phyloP scores from a whole-genome alignment of 83 land plant genomes.

The Isoetes engelmannii region DNA sequence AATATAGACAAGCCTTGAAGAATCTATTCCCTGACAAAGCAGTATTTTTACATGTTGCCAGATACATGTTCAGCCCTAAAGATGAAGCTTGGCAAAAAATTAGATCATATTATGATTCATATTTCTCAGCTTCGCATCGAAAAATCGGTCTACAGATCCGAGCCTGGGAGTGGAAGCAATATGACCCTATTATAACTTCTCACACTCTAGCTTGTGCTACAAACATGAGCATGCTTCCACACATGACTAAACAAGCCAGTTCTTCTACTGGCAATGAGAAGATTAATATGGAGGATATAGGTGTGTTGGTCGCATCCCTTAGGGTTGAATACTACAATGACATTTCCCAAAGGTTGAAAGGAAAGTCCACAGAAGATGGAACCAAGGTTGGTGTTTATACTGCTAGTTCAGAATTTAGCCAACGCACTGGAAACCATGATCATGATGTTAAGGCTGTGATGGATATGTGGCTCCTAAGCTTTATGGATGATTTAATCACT shows the following conservation, averaged over 20 bases:
- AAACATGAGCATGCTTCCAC: constrained; percentile 2
- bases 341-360: too few species aligned
- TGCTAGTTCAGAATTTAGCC: too few species aligned
- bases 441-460: too few species aligned
- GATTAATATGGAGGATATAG: too few species aligned
- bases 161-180: constrained; percentile 8
- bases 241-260: not conserved
- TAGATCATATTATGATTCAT: not conserved
- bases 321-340: too few species aligned
- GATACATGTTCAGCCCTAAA: constrained; percentile 13
- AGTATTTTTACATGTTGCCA: constrained; percentile 14
- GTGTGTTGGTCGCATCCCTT: too few species aligned
- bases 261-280: too few species aligned
- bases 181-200: not conserved
- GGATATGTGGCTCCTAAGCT: too few species aligned
- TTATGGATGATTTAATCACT: too few species aligned
- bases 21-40: constrained; percentile 10
- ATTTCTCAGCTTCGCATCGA: constrained; percentile 7
- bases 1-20: constrained; percentile 2
- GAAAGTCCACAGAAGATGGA: too few species aligned
- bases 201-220: constrained; percentile 10
- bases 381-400: too few species aligned
- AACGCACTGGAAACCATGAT: too few species aligned
- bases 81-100: constrained; percentile 16
- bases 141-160: constrained; percentile 14